A percentile compares a stretch with the other conserved stretches of the same genome.
Evolutionary conservation across 257 asterid genomes (phyloP).

Genomic region (Petunia secreta): DNA sequence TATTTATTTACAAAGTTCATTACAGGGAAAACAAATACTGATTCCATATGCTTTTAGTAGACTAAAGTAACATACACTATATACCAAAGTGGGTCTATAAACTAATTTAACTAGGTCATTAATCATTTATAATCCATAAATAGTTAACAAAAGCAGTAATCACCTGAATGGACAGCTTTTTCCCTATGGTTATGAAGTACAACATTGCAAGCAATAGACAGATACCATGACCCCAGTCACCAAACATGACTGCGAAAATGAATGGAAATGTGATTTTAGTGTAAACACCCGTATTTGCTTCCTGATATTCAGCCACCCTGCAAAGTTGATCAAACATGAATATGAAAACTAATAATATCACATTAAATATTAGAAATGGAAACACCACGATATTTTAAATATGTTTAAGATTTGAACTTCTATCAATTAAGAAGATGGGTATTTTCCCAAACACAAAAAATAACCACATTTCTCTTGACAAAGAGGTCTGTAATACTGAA

Average conservation of each 20-base stretch:
- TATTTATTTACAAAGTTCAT: neutral
- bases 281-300: slow-evolving; percentile 98
- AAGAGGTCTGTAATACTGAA: no score
- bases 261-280: slow-evolving; percentile 97
- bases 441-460: neutral
- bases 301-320: slow-evolving; percentile 99
- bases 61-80: neutral
- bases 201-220: slow-evolving; percentile 83
- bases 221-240: slow-evolving; percentile 99
- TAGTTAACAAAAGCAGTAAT: slow-evolving; percentile 15
- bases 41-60: no score
- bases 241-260: slow-evolving; percentile 99
- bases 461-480: no score
- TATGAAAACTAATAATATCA: slow-evolving; percentile 7
- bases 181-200: slow-evolving; percentile 71
- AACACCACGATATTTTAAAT: no score
- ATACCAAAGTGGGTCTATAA: neutral
- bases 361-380: neutral
- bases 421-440: neutral
- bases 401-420: neutral
- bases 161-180: slow-evolving; percentile 86
- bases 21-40: no score
- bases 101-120: neutral
- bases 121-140: neutral
- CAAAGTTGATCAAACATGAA: slow-evolving; percentile 41